phyloP scores from a whole-genome alignment of 2,329 filamentous ascomycete species.

The Rachicladosporium sp. region DNA sequence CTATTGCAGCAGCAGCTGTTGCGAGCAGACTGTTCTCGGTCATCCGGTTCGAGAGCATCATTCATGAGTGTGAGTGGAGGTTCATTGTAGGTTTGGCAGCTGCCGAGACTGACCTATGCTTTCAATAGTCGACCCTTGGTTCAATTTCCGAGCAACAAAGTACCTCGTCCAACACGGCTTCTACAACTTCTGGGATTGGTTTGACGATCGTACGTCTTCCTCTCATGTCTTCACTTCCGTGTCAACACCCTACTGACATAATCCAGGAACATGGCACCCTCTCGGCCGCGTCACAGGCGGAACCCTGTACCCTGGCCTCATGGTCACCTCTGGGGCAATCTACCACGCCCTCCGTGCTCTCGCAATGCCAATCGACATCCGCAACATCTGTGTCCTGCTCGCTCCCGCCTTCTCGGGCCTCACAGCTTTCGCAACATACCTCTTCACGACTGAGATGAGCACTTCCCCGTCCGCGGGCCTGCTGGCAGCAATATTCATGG shows the following conservation, averaged over 20 bases:
- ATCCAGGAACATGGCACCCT: slow-evolving; percentile 83
- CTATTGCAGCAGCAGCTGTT: slow-evolving; percentile 85
- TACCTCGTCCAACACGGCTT: slow-evolving; percentile 95
- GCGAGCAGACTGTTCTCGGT: slow-evolving; percentile 95
- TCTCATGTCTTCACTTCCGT: background rate
- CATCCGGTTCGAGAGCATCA: slow-evolving; percentile 98
- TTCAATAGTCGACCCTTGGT: slow-evolving; percentile 86
- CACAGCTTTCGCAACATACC: slow-evolving; percentile 84
- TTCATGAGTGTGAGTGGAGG: slow-evolving; percentile 71
- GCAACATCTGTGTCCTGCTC: slow-evolving; percentile 95
- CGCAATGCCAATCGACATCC: slow-evolving; percentile 88
- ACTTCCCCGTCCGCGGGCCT: slow-evolving; percentile 90
- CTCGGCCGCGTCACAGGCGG: slow-evolving; percentile 95
- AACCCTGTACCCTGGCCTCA: slow-evolving; percentile 95
- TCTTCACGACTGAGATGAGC: slow-evolving; percentile 94
- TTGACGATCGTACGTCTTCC: slow-evolving; percentile 67
- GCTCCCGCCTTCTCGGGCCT: slow-evolving; percentile 89
- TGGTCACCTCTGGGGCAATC: slow-evolving; percentile 96
- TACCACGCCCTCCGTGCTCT: slow-evolving; percentile 86
- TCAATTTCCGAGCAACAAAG: slow-evolving; percentile 98
- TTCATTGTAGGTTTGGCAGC: background rate
- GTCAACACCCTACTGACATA: background rate
- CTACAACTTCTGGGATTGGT: slow-evolving; percentile 99
- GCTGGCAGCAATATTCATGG: slow-evolving; percentile 90
- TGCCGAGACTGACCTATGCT: slow-evolving; percentile 2